A percentile compares a stretch with the other conserved stretches of the same genome.
These are phyloP conservation scores for Eucalyptus camaldulensis DNA, from an alignment of 345 rosid genomes.

Conservation along the genomic window DNA sequence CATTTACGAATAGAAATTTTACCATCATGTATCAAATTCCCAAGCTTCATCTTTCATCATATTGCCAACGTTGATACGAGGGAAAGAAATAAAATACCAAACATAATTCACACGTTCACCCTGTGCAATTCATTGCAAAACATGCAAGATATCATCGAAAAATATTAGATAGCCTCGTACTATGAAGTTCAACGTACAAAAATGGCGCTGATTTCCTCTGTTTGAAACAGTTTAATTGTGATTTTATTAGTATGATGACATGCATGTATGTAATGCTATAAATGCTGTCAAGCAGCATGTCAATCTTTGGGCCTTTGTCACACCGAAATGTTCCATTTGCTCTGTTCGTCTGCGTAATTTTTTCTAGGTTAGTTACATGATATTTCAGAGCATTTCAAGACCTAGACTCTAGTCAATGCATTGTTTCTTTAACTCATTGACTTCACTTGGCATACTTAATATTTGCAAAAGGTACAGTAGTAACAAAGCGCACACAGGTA, in stretches of 20 bases:
- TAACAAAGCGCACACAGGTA: neutral
- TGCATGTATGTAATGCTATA: neutral
- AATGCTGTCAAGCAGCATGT: neutral
- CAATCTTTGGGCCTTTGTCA: neutral
- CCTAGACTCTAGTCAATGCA: neutral
- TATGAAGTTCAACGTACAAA: neutral
- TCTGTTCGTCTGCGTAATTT: neutral
- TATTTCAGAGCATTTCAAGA: neutral
- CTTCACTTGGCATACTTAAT: neutral
- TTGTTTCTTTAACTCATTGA: neutral
- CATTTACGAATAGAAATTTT: neutral
- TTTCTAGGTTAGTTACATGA: neutral
- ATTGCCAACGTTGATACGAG: neutral
- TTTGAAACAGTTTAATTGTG: rapidly evolving
- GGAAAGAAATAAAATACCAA: neutral
- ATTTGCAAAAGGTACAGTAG: neutral
- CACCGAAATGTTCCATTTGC: neutral
- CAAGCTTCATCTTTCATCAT: neutral
- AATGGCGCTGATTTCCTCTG: neutral
- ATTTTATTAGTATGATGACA: neutral
- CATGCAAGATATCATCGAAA: neutral
- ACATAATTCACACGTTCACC: neutral
- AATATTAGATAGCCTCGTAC: neutral
- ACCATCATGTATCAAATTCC: neutral
- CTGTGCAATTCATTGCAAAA: neutral